phyloP scores from a whole-genome alignment of 73 alveolate species.

The Paramecium octaurelia region DNA sequence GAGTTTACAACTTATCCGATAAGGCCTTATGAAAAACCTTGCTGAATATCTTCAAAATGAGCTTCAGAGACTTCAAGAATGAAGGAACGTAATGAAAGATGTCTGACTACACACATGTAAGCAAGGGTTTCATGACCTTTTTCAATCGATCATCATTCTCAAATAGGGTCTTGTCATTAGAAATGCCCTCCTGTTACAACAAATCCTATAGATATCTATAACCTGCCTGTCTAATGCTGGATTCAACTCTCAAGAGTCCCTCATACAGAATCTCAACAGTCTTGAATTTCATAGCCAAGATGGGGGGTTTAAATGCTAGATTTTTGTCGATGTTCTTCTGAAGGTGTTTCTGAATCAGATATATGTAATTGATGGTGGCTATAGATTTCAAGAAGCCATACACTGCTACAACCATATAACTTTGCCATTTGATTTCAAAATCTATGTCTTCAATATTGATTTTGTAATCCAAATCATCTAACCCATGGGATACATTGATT shows the following conservation, averaged over 20 bases:
- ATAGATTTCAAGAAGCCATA: not conserved
- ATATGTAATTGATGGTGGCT: not conserved
- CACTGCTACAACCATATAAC: not conserved
- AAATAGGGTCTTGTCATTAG: constrained; percentile 15
- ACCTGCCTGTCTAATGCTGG: constrained; percentile 4
- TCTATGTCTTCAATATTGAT: constrained; percentile 34
- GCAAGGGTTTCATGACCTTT: constrained; percentile 27
- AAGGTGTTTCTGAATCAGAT: not conserved
- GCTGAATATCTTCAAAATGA: constrained; percentile 9
- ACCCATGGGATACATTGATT: not conserved
- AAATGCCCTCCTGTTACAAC: not conserved
- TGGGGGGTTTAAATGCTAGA: not conserved
- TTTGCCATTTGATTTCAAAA: constrained; percentile 36
- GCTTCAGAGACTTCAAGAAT: constrained; percentile 28
- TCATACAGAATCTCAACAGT: constrained; percentile 22
- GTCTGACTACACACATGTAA: constrained; percentile 13
- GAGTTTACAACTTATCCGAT: not conserved
- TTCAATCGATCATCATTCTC: constrained; percentile 45
- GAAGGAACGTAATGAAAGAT: constrained; percentile 16
- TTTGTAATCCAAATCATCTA: constrained; percentile 30
- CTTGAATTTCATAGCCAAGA: not conserved
- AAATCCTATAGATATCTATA: not conserved
- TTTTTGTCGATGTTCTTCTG: not conserved
- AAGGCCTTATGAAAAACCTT: constrained; percentile 27
- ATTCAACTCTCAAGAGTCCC: constrained; percentile 26